Evolutionary conservation across 2,329 filamentous ascomycete species (phyloP).

Genomic region (Phymatotrichopsis omnivora): DNA sequence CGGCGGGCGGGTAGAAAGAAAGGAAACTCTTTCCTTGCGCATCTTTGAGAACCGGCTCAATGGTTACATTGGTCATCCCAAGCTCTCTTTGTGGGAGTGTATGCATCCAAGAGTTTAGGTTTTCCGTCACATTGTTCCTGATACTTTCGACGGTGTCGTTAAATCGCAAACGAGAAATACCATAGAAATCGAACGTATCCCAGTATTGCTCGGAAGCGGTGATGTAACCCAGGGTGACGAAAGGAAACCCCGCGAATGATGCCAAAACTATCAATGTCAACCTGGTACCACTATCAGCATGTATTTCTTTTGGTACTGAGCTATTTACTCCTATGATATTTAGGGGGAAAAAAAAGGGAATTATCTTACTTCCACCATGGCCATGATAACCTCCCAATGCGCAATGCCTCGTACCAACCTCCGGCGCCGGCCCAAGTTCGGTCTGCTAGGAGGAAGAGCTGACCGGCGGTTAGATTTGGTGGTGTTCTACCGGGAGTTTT

Average conservation of each 20-base stretch:
- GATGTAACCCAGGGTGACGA: constrained; percentile 20
- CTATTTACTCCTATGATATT: not conserved
- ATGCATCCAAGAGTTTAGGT: constrained; percentile 16
- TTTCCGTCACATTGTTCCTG: constrained; percentile 3
- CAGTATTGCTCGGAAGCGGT: constrained; percentile 18
- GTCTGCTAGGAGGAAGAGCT: constrained; percentile 21
- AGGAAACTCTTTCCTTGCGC: constrained; percentile 11
- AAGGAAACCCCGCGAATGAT: constrained; percentile 19
- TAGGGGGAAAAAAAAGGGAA: not conserved
- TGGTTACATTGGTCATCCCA: constrained; percentile 9
- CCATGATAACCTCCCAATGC: constrained; percentile 19
- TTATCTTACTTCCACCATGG: constrained; percentile 20
- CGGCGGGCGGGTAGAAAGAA: constrained; percentile 20
- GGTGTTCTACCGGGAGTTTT: constrained; percentile 11
- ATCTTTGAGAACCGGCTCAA: constrained; percentile 5
- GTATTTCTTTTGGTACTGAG: too few species aligned
- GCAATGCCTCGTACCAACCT: constrained; percentile 21
- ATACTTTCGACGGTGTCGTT: constrained; percentile 4
- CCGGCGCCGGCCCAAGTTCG: constrained; percentile 20
- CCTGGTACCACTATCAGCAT: too few species aligned
- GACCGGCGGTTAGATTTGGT: constrained; percentile 13
- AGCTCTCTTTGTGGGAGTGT: constrained; percentile 19
- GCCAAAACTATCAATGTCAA: constrained; percentile 18
- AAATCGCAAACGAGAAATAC: constrained; percentile 10
- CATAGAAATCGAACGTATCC: constrained; percentile 12